These are phyloP conservation scores for Cladosporium sphaerospermum DNA, from an alignment of 2,329 filamentous ascomycete species.

Conservation along the genomic window DNA sequence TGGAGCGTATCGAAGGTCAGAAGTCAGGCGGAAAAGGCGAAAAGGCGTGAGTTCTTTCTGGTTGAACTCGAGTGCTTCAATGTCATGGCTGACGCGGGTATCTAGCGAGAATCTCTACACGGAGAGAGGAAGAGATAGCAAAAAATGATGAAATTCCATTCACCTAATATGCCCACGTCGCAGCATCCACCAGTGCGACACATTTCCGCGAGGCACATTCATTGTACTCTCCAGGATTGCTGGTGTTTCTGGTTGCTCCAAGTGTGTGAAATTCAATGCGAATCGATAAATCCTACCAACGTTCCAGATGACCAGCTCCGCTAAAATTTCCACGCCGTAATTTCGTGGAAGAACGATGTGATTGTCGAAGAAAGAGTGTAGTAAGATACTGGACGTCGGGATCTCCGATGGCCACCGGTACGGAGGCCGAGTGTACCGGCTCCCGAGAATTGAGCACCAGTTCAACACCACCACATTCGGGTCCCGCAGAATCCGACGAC, in stretches of 20 bases:
- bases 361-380: no score
- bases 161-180: no score
- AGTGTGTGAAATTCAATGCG: no score
- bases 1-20: conserved; percentile 40
- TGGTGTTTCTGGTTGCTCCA: no score
- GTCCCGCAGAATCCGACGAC: neutral
- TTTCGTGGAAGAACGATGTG: no score
- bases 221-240: no score
- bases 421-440: neutral
- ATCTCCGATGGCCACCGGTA: neutral
- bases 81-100: neutral
- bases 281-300: no score
- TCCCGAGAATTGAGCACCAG: neutral
- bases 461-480: neutral
- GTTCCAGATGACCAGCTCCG: no score
- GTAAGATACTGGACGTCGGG: no score
- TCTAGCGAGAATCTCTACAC: conserved; percentile 16
- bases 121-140: conserved; percentile 16
- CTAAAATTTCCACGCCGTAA: no score
- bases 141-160: conserved; percentile 7
- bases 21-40: conserved; percentile 30
- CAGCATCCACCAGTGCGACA: no score
- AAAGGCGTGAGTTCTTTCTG: conserved; percentile 29
- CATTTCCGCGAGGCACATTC: no score
- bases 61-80: neutral